Conservation (phyloP, 768 basidiomycete species). For the Psilocybe cubensis region DNA sequence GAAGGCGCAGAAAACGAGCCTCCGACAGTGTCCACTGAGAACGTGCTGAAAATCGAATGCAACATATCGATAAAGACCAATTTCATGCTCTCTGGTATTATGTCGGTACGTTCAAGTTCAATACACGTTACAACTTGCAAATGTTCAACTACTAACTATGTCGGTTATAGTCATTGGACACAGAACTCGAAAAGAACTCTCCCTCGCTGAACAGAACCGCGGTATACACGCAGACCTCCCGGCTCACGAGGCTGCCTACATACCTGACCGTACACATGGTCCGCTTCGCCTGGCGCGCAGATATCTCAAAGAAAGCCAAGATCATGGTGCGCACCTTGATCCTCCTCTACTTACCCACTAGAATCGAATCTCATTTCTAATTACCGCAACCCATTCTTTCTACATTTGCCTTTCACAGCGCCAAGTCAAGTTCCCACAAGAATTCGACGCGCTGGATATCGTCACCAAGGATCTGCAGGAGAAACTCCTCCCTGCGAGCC, state of each 20-base stretch:
- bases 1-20: constrained; percentile 68
- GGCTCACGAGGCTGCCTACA: constrained; percentile 81
- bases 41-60: constrained; percentile 88
- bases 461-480: constrained; percentile 77
- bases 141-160: background rate
- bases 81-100: constrained; percentile 85
- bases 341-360: background rate
- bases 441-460: constrained; percentile 86
- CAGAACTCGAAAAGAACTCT: constrained; percentile 85
- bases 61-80: constrained; percentile 89
- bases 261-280: constrained; percentile 95
- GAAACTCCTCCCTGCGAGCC: constrained; percentile 71
- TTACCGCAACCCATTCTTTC: no score
- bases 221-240: constrained; percentile 77
- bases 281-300: constrained; percentile 92
- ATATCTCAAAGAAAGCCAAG: constrained; percentile 92
- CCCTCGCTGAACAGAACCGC: constrained; percentile 81
- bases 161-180: constrained; percentile 71
- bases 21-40: constrained; percentile 63
- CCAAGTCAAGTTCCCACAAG: constrained; percentile 90
- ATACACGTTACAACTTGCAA: background rate
- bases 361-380: no score
- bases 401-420: no score
- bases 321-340: constrained; percentile 71
- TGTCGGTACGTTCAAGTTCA: constrained; percentile 54